Percentiles rank a stretch among this genome's conserved stretches.
Conservation (phyloP, 2,329 filamentous ascomycete species). For the Colletotrichum acutatum region DNA sequence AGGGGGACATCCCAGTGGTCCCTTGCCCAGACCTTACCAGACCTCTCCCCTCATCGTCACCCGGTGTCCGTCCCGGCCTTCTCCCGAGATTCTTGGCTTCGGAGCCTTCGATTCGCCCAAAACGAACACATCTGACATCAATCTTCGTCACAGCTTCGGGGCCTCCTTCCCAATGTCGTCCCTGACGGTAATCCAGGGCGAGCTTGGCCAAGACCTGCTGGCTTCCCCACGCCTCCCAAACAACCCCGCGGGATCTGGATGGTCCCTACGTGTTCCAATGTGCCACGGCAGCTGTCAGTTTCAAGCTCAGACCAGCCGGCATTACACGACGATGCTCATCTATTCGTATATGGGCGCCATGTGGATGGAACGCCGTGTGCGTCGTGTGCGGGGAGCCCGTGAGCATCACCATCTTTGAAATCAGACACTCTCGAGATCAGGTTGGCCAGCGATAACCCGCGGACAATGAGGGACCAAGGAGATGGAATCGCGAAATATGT, state of each 20-base stretch:
- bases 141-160: constrained; percentile 13
- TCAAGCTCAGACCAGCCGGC: constrained; percentile 13
- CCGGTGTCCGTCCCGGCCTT: background rate
- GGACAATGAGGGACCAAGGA: background rate
- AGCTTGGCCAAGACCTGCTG: background rate
- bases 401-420: background rate
- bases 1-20: background rate
- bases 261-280: background rate
- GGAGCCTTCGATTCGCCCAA: background rate
- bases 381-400: constrained; percentile 1
- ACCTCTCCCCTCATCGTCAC: background rate
- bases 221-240: background rate
- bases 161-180: constrained; percentile 4
- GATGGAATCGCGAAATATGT: constrained; percentile 30
- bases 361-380: background rate
- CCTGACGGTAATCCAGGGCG: constrained; percentile 1
- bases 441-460: background rate
- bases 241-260: background rate
- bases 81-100: background rate
- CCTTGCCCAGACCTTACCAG: constrained; percentile 2
- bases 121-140: constrained; percentile 18
- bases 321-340: background rate
- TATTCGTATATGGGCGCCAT: background rate
- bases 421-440: background rate
- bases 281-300: constrained; percentile 1